A percentile compares a stretch with the other conserved stretches of the same genome.
These are phyloP conservation scores for Ustilago sp. DNA, from an alignment of 1,284 basidiomycete species.

Conservation along the genomic window DNA sequence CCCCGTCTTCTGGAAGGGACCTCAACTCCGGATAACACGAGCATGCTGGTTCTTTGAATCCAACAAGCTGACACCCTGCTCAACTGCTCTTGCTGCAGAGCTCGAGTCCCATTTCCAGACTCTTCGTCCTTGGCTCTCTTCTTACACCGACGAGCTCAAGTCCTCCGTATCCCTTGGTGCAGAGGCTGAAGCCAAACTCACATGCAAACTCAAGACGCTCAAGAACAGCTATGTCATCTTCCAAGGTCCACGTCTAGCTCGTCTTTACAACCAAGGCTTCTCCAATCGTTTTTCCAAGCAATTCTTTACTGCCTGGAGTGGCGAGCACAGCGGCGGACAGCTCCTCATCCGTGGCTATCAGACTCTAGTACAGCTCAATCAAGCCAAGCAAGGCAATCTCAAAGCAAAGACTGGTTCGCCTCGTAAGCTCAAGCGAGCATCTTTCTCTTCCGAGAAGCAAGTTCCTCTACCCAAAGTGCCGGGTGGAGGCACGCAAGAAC, in stretches of 20 bases:
- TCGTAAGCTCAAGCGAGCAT: constrained; percentile 19
- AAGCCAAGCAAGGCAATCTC: constrained; percentile 27
- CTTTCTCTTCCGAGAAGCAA: constrained; percentile 28
- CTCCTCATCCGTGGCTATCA: constrained; percentile 50
- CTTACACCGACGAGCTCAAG: constrained; percentile 73
- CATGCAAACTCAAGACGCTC: constrained; percentile 69
- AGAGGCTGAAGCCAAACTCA: constrained; percentile 73
- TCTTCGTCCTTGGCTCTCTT: constrained; percentile 69
- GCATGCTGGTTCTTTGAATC: constrained; percentile 73
- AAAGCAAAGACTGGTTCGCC: not conserved
- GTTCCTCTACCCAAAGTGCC: constrained; percentile 11
- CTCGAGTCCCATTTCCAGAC: constrained; percentile 70
- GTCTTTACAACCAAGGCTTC: constrained; percentile 66
- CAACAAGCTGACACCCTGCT: constrained; percentile 71
- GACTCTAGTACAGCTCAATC: constrained; percentile 36
- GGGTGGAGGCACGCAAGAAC: constrained; percentile 23
- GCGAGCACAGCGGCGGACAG: constrained; percentile 57
- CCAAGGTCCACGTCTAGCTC: constrained; percentile 71
- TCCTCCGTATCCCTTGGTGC: constrained; percentile 71
- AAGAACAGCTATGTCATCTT: constrained; percentile 72
- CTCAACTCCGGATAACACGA: constrained; percentile 72
- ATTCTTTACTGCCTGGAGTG: constrained; percentile 59
- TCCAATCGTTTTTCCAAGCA: constrained; percentile 55
- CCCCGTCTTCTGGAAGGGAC: constrained; percentile 74
- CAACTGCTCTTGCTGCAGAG: constrained; percentile 72